Base-by-base conservation (phyloP, 179 eudicot genomes). In the Patellifolia procumbens region DNA sequence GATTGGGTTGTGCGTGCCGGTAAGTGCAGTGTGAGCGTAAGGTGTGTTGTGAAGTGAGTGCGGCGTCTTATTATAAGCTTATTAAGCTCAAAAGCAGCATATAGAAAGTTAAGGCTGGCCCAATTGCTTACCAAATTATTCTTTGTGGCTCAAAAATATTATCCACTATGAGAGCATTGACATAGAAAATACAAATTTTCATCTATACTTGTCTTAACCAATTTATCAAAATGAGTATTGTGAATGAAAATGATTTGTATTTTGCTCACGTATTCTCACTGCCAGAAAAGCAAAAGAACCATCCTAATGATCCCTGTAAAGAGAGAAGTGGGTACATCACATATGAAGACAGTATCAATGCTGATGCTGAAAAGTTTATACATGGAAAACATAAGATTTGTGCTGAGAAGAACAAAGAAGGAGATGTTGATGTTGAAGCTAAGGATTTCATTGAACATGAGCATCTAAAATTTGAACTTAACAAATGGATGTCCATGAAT, bases 401-500 rank as follows among this genome's bases (percentile, higher is more conserved):
- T 39, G 56, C 72, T 62, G 22, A 2, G 63, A 66, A 59, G 61
- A 65, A 55, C 35, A 68, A 63, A 48, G 46, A 63, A 17, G n/a
- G n/a, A n/a, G 81, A 86, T 37, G 75, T 81, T 43, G 77, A 83
- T 75, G 79, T 42, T 67, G 85, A 86, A 76, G 81, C 88, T 58
- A 78, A 59, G 10, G 79, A 80, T 34, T 85, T 82, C 63, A 82
- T 85, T 43, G 49, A 26, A 5, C 32, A 78, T 28, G 77, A 75
- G 81, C 88, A 85, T 68, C 64, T 35, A 13, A 78, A 75, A 74
- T 85, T 85, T 76, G 59, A 78, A 62, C 53, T 37, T 17, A 63
- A 69, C 73, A 74, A 73, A 68, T 68, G 65, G 76, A 71, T 43
- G 66, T 62, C 80, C 68, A 29, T 24, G 24, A 19, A 61, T 29